Evolutionary conservation across 108 stramenopile species (phyloP).

Genomic region (Cylindrotheca closterium): DNA sequence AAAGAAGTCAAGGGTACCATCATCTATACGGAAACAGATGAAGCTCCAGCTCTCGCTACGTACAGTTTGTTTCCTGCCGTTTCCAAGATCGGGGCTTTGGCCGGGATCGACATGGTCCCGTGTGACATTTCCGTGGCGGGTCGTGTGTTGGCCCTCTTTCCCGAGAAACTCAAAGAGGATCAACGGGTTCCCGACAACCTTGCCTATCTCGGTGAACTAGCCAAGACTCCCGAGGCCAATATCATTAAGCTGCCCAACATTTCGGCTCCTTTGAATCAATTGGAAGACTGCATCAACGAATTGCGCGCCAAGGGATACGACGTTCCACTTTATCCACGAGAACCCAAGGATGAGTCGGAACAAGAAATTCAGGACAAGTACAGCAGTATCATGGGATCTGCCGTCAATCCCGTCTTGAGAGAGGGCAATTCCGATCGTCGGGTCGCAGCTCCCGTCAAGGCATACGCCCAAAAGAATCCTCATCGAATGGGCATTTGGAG

Average conservation of each 20-base stretch:
- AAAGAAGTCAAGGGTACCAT: conserved; percentile 71
- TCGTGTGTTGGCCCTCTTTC: conserved; percentile 85
- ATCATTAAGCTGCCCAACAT: conserved; percentile 85
- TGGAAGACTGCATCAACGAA: conserved; percentile 86
- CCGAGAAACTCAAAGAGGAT: conserved; percentile 65
- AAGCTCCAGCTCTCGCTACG: conserved; percentile 92
- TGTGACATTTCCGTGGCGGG: conserved; percentile 86
- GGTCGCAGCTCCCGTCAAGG: conserved; percentile 90
- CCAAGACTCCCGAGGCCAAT: conserved; percentile 77
- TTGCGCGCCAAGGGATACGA: conserved; percentile 90
- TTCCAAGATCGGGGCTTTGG: conserved; percentile 68
- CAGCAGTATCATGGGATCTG: conserved; percentile 78
- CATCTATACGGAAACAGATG: conserved; percentile 92
- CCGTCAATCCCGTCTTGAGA: conserved; percentile 92
- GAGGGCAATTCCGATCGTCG: conserved; percentile 93
- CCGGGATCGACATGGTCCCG: conserved; percentile 77
- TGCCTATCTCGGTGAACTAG: conserved; percentile 76
- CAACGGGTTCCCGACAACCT: conserved; percentile 90
- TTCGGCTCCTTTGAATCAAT: conserved; percentile 87
- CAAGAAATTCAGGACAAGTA: conserved; percentile 66
- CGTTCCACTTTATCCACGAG: conserved; percentile 86
- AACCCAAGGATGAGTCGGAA: conserved; percentile 73
- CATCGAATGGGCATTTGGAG: conserved; percentile 92
- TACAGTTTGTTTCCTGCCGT: conserved; percentile 85
- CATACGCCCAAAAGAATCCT: conserved; percentile 93